Base-by-base conservation (phyloP, 2,329 filamentous ascomycete species). In the Aspergillus costaricaensis region DNA sequence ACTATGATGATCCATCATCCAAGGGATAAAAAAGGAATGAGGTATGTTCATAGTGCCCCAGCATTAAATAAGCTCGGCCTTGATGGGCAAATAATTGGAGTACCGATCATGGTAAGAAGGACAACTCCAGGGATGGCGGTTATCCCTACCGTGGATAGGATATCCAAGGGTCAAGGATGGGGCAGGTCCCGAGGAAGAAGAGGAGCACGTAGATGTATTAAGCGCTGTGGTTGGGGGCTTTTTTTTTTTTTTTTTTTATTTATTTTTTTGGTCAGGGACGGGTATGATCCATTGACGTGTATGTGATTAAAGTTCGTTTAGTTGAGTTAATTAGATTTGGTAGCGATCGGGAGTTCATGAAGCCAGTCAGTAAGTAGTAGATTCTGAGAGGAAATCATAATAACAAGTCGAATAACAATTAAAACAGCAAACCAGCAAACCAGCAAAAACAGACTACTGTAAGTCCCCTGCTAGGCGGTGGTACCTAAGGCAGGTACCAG, bases 401-500 rank as follows among this genome's bases (percentile, higher is more conserved):
- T 12, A 36, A 36, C 12, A 36, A 36, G 30, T 14, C 5, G 4
- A 14, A 14, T 36, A 36, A 36, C 12, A 36, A 14, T 36, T 1
- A 36, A 36, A 36, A 36, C 30, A 32, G 10, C 30, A 32, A 10
- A 32, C 4, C 9, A 32, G 10, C 9, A 32, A 32, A 23, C 21
- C 21, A 23, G 21, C 21, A 32, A 32, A 30, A 36, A 14, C 32
- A 14, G 32, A 27, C 44, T 48, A 48, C 43, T 23, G 44, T 25
- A 48, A 48, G 47, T 30, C 25, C 23, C 47, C 47, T 43, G 21
- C 23, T 52, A 36, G 49, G 49, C 49, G 49, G 49, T 53, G 50
- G 50, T 53, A 53, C 50, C 50, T 53, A 53, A 53, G 36, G 36
- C 47, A 50, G 47, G 47, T 32, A 50, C 47, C 25, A 36, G 47